Evolutionary conservation across 805 yeast species (phyloP).

Genomic region (Metschnikowia anglica): DNA sequence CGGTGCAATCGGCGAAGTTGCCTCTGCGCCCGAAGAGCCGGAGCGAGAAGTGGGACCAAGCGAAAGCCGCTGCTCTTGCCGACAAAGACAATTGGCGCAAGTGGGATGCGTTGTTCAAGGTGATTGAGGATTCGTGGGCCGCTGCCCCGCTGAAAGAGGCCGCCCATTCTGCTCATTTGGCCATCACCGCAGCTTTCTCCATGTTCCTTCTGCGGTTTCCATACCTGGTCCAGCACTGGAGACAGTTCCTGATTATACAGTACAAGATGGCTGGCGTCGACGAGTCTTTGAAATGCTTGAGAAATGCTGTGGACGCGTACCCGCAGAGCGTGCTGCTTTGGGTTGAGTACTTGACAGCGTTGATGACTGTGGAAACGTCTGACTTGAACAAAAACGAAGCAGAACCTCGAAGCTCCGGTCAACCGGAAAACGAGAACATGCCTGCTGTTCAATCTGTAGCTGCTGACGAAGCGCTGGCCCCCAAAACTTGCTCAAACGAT

Average conservation of each 20-base stretch:
- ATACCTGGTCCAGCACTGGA: slow-evolving; percentile 61
- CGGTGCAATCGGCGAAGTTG: slow-evolving; percentile 2
- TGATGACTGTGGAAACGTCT: slow-evolving; percentile 25
- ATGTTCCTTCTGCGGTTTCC: slow-evolving; percentile 55
- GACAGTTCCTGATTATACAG: slow-evolving; percentile 53
- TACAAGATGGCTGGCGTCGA: slow-evolving; percentile 56
- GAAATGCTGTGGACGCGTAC: slow-evolving; percentile 38
- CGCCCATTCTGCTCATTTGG: not conserved
- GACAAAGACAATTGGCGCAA: slow-evolving; percentile 34
- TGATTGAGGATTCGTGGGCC: slow-evolving; percentile 25
- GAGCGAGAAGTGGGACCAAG: slow-evolving; percentile 17
- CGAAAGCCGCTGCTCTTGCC: slow-evolving; percentile 14
- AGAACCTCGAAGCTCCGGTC: slow-evolving; percentile 1
- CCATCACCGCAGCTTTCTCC: slow-evolving; percentile 9
- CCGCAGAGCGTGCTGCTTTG: slow-evolving; percentile 67
- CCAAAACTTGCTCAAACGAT: slow-evolving; percentile 2
- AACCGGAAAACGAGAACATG: too few relatives aligned
- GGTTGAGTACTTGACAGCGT: slow-evolving; percentile 61
- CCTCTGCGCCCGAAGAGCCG: slow-evolving; percentile 12
- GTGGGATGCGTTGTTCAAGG: slow-evolving; percentile 41
- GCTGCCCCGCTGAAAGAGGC: slow-evolving; percentile 8
- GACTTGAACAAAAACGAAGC: slow-evolving; percentile 26
- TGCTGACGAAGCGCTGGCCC: not conserved
- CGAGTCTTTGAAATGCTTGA: slow-evolving; percentile 47
- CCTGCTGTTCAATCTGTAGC: too few relatives aligned